Conservation (phyloP, 202 grass and related monocot genomes). For the Bolboschoenoplectus hybrid region DNA sequence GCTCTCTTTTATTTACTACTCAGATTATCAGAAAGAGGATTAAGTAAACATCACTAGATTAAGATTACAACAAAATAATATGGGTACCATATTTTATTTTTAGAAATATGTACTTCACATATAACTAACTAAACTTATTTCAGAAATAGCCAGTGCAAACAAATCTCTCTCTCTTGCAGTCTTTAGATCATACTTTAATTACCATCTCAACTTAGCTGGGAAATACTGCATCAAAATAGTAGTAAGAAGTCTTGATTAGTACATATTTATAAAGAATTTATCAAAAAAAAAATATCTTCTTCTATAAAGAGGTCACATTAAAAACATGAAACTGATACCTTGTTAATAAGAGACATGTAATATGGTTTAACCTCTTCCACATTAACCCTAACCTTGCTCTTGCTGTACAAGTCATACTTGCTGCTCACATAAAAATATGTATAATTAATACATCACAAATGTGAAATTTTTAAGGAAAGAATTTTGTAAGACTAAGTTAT, state of each 20-base stretch:
- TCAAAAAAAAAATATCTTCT: not conserved
- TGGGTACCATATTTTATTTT: constrained; percentile 1
- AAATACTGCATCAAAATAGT: constrained; percentile 43
- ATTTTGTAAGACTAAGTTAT: constrained; percentile 9
- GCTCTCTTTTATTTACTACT: not conserved
- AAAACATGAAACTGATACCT: constrained; percentile 37
- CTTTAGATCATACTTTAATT: not conserved
- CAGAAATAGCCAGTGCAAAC: not conserved
- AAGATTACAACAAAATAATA: not conserved
- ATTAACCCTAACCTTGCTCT: constrained; percentile 51
- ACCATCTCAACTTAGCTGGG: constrained; percentile 50
- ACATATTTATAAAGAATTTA: constrained; percentile 5
- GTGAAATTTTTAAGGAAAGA: not conserved
- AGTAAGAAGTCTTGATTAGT: constrained; percentile 19
- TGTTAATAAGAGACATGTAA: constrained; percentile 46
- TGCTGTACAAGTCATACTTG: constrained; percentile 58
- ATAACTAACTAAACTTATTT: not conserved
- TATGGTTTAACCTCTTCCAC: constrained; percentile 51
- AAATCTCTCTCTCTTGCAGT: not conserved
- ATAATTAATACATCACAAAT: not conserved
- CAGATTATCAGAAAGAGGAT: not conserved
- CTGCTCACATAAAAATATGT: constrained; percentile 31
- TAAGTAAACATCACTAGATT: not conserved
- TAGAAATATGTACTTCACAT: not conserved
- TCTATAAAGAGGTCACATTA: not conserved